Base-by-base conservation (phyloP, 177 flowering plant genomes). In the Vitis hybrid region DNA sequence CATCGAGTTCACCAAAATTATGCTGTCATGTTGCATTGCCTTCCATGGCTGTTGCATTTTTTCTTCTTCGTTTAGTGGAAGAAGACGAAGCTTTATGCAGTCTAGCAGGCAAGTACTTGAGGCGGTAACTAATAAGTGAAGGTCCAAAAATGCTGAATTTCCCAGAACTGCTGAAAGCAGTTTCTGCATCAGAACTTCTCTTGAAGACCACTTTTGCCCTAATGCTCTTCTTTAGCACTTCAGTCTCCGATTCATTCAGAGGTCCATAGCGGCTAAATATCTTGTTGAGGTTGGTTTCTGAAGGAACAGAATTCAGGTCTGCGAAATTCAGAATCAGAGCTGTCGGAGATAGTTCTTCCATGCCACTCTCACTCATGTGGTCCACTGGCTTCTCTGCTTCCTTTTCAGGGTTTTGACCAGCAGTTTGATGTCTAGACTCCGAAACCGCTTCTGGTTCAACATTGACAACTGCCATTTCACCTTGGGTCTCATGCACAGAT, bases 131-230 rank as follows among this genome's bases (percentile, higher is more conserved):
- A 56, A 87, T 81, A 68, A 88, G 93, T 12, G 92, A 83, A 19
- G 93, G 91, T 23, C 97, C 97, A 78, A 94, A 94, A 56, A 78
- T 86, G 67, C 85, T 85, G 75, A 78, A 94, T 74, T 91, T 91
- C 51, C 94, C 97, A n/a, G 97, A 78, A 76, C 95, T 91, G 75
- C 93, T 89, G 76, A 88, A 91, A 64, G 98, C 98, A 34, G 77
- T 74, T 81, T 92, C 97, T 64, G 98, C 97, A 83, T 94, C 94
- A 32, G 75, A 61, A 15, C 77, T 75, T 52, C 77, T 85, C 76
- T 79, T 76, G 79, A 94, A 94, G n/a, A 94, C 85, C 67, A 92
- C 97, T 71, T 80, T 86, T 14, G 92, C 97, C 52, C 89, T 80
- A 45, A 54, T 86, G 48, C 77, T 83, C 68, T 92, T 84, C 78